Evolutionary conservation across 495 filamentous ascomycete species (phyloP).

Genomic region (Sabuloglossum arenarium): DNA sequence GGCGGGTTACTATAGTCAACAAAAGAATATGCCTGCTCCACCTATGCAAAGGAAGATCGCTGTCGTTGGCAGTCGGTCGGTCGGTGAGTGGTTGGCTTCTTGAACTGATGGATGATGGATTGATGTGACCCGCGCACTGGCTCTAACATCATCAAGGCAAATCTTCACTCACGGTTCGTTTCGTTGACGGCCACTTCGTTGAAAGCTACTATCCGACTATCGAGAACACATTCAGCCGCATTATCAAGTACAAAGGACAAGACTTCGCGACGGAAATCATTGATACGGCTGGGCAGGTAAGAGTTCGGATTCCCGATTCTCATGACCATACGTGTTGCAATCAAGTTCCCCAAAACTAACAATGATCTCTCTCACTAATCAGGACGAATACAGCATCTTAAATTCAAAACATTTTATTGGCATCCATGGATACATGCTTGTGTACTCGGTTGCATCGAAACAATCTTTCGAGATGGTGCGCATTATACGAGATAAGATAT

Average conservation of each 20-base stretch:
- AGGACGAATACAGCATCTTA: slow-evolving; percentile 97
- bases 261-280: slow-evolving; percentile 95
- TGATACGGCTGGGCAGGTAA: slow-evolving; percentile 92
- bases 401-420: slow-evolving; percentile 99
- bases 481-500: slow-evolving; percentile 88
- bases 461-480: slow-evolving; percentile 94
- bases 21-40: slow-evolving; percentile 44
- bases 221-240: slow-evolving; percentile 93
- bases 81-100: slow-evolving; percentile 43
- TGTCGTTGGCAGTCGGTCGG: slow-evolving; percentile 90
- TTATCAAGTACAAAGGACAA: slow-evolving; percentile 77
- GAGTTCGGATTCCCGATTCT: slow-evolving; percentile 6
- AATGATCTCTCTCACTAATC: not conserved
- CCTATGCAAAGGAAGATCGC: slow-evolving; percentile 96
- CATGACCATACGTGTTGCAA: not conserved
- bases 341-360: not conserved
- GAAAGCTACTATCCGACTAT: slow-evolving; percentile 99
- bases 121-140: not conserved
- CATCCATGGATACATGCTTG: slow-evolving; percentile 97
- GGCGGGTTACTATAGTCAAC: too few species aligned
- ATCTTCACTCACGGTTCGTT: slow-evolving; percentile 92
- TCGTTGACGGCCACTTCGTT: slow-evolving; percentile 94
- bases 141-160: slow-evolving; percentile 42
- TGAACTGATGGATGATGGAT: not conserved
- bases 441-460: slow-evolving; percentile 82